Conservation (phyloP, 352 stramenopile species). For the Globisporangium parvum region DNA sequence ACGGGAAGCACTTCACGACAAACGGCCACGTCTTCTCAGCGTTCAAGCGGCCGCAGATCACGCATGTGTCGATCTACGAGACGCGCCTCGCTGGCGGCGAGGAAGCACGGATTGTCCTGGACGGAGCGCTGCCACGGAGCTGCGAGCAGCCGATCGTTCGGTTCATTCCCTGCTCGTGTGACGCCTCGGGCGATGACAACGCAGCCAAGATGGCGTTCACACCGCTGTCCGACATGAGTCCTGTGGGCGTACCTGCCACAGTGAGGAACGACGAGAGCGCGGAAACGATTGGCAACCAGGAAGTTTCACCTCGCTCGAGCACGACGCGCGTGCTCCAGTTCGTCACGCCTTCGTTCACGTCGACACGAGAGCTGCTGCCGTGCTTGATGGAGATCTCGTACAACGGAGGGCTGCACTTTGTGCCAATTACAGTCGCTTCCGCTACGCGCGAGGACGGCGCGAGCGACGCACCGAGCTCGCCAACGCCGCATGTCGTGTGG, state of each 20-base stretch:
- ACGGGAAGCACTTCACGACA: conserved; percentile 71
- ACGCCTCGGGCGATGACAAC: background rate
- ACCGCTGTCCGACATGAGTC: background rate
- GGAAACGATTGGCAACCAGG: background rate
- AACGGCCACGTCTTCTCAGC: conserved; percentile 52
- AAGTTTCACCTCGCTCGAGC: conserved; percentile 1
- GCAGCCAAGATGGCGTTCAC: background rate
- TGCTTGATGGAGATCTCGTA: conserved; percentile 55
- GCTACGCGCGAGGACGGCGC: background rate
- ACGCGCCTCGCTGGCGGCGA: conserved; percentile 27
- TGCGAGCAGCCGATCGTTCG: conserved; percentile 27
- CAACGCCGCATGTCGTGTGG: conserved; percentile 30
- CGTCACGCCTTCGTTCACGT: conserved; percentile 19
- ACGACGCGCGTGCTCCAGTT: conserved; percentile 17
- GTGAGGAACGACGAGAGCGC: background rate
- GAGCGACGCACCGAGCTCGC: background rate
- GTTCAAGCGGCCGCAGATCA: conserved; percentile 37
- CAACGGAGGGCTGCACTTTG: conserved; percentile 42
- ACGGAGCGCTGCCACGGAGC: conserved; percentile 29
- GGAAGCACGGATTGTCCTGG: conserved; percentile 24
- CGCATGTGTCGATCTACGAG: conserved; percentile 36
- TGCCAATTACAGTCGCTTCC: conserved; percentile 20
- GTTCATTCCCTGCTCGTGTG: conserved; percentile 27
- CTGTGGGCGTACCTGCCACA: background rate
- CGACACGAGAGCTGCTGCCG: conserved; percentile 14